phyloP scores from a whole-genome alignment of 1,284 basidiomycete species.

The Flammula alnicola region DNA sequence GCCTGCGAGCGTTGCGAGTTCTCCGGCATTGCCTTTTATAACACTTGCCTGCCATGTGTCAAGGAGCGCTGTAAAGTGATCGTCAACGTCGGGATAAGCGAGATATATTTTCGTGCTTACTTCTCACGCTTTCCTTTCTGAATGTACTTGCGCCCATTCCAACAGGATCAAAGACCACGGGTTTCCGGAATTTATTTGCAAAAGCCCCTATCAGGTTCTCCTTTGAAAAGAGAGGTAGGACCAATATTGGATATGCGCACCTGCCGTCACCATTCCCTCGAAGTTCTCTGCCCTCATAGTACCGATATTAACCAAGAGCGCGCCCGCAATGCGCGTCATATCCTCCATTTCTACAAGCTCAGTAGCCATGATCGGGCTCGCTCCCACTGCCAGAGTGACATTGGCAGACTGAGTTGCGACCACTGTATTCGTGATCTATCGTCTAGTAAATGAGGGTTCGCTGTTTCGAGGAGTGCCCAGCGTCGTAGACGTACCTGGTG shows the following conservation, averaged over 20 bases:
- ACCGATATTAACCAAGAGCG: slow-evolving; percentile 90
- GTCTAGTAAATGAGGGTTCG: slow-evolving; percentile 5
- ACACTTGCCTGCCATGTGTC: slow-evolving; percentile 87
- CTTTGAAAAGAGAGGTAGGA: background rate
- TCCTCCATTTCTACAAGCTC: slow-evolving; percentile 85
- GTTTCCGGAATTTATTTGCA: slow-evolving; percentile 78
- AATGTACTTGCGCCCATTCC: slow-evolving; percentile 87
- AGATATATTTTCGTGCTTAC: slow-evolving; percentile 33
- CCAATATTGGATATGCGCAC: slow-evolving; percentile 36
- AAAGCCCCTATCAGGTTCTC: slow-evolving; percentile 43
- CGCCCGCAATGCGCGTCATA: slow-evolving; percentile 69
- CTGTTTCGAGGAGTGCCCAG: background rate
- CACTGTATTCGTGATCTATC: slow-evolving; percentile 92
- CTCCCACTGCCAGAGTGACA: slow-evolving; percentile 86
- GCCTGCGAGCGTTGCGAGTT: slow-evolving; percentile 80
- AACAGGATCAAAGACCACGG: slow-evolving; percentile 93
- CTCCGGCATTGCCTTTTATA: slow-evolving; percentile 95
- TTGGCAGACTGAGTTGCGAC: slow-evolving; percentile 93
- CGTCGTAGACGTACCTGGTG: slow-evolving; percentile 67
- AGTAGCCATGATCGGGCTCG: slow-evolving; percentile 94
- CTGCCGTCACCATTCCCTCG: slow-evolving; percentile 85
- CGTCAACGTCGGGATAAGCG: slow-evolving; percentile 3
- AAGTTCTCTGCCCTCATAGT: slow-evolving; percentile 70
- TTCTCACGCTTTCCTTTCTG: slow-evolving; percentile 62
- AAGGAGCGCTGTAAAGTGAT: slow-evolving; percentile 63